These are phyloP conservation scores for Fonsecaea erecta DNA, from an alignment of 2,329 filamentous ascomycete genomes.

Conservation along the genomic window DNA sequence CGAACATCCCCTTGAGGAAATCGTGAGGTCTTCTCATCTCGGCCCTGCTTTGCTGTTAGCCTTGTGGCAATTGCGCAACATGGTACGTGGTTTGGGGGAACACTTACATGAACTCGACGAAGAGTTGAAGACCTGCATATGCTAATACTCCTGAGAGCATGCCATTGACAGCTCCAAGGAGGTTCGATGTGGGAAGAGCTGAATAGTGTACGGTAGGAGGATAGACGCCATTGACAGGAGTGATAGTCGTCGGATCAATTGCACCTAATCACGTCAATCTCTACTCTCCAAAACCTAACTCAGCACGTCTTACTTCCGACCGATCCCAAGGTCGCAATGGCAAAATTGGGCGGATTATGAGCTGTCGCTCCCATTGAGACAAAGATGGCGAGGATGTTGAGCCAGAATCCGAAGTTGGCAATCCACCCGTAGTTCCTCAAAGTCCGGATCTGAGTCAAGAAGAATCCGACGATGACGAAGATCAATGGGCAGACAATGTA, in stretches of 20 bases:
- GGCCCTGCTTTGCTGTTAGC: slow-evolving; percentile 1
- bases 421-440: slow-evolving; percentile 2
- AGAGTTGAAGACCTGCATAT: slow-evolving; percentile 2
- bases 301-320: not conserved
- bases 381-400: slow-evolving; percentile 1
- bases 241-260: slow-evolving; percentile 1
- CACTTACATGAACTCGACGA: slow-evolving; percentile 4
- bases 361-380: not conserved
- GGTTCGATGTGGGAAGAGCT: not conserved
- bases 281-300: not conserved
- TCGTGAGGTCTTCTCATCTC: slow-evolving; percentile 9
- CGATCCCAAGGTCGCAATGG: slow-evolving; percentile 4
- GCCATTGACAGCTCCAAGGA: slow-evolving; percentile 1
- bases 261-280: slow-evolving; percentile 1
- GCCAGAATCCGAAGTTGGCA: slow-evolving; percentile 5
- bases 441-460: slow-evolving; percentile 3
- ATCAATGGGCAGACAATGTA: slow-evolving; percentile 4
- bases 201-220: not conserved
- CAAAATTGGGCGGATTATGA: not conserved
- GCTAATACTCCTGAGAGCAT: slow-evolving; percentile 5
- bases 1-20: slow-evolving; percentile 4
- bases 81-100: not conserved
- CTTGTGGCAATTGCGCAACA: not conserved
- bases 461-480: slow-evolving; percentile 2
- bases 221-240: not conserved